phyloP scores from a whole-genome alignment of 2,329 filamentous ascomycete genomes.

The Davidsoniella eucalypti region DNA sequence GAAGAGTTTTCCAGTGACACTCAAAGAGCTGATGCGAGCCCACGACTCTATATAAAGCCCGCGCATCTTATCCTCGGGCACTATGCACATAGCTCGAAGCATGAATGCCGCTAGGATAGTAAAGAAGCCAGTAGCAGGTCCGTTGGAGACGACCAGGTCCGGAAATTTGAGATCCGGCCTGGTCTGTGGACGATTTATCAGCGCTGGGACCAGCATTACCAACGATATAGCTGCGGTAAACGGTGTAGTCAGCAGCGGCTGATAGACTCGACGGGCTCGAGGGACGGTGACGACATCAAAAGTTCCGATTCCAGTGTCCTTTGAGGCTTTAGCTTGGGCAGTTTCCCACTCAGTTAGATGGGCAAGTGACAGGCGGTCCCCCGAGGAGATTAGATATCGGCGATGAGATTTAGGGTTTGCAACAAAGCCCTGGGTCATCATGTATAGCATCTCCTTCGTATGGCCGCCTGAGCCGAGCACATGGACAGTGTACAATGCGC shows the following conservation, averaged over 20 bases:
- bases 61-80: conserved; percentile 41
- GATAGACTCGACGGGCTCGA: conserved; percentile 67
- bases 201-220: conserved; percentile 39
- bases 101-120: conserved; percentile 37
- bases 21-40: conserved; percentile 69
- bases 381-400: conserved; percentile 8
- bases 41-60: conserved; percentile 85
- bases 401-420: conserved; percentile 45
- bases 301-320: conserved; percentile 22
- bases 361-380: conserved; percentile 41
- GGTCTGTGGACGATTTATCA: conserved; percentile 25
- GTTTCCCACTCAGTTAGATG: conserved; percentile 41
- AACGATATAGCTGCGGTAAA: conserved; percentile 51
- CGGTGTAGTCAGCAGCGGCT: conserved; percentile 58
- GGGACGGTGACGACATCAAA: conserved; percentile 54
- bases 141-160: conserved; percentile 74
- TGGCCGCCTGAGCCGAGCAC: conserved; percentile 89
- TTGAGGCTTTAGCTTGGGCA: background rate
- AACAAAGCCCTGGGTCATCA: conserved; percentile 48
- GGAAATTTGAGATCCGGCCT: conserved; percentile 28
- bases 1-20: conserved; percentile 68
- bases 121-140: conserved; percentile 74
- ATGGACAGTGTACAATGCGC: conserved; percentile 9
- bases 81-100: conserved; percentile 29
- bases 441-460: conserved; percentile 83